Percentiles rank a stretch among this genome's conserved stretches.
Evolutionary conservation across 176 grass and related monocot genomes (phyloP).

Genomic region (Phragmites australis): DNA sequence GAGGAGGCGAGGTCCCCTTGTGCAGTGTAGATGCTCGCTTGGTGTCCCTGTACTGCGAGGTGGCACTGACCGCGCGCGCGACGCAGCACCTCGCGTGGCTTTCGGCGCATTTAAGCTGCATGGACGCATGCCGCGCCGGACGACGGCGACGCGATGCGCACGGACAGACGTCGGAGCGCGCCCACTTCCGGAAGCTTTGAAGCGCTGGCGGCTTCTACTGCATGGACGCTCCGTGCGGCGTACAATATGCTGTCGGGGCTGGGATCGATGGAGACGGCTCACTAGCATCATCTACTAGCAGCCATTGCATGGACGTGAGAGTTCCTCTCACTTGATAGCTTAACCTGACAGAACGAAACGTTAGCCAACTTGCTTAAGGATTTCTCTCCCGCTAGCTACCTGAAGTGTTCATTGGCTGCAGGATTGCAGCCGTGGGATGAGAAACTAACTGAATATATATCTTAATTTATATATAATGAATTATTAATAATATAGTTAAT

Average conservation of each 20-base stretch:
- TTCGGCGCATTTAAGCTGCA: slow-evolving; percentile 29
- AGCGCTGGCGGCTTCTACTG: not conserved
- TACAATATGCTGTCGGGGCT: slow-evolving; percentile 25
- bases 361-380: not conserved
- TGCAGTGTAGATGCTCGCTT: not conserved
- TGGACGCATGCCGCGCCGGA: slow-evolving; percentile 33
- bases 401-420: not conserved
- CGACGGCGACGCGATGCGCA: slow-evolving; percentile 35
- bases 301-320: not conserved
- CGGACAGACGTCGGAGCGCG: slow-evolving; percentile 14
- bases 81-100: slow-evolving; percentile 47
- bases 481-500: too few species aligned
- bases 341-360: not conserved
- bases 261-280: not conserved
- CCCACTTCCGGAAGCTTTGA: slow-evolving; percentile 28
- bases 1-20: not conserved
- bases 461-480: too few species aligned
- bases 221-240: not conserved
- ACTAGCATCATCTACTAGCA: not conserved
- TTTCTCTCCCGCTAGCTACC: not conserved
- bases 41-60: not conserved
- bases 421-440: too few species aligned
- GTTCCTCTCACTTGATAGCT: not conserved
- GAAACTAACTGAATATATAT: too few species aligned
- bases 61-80: slow-evolving; percentile 26